Conservation (phyloP, 768 basidiomycete genomes). For the Lactifluus volemus region DNA sequence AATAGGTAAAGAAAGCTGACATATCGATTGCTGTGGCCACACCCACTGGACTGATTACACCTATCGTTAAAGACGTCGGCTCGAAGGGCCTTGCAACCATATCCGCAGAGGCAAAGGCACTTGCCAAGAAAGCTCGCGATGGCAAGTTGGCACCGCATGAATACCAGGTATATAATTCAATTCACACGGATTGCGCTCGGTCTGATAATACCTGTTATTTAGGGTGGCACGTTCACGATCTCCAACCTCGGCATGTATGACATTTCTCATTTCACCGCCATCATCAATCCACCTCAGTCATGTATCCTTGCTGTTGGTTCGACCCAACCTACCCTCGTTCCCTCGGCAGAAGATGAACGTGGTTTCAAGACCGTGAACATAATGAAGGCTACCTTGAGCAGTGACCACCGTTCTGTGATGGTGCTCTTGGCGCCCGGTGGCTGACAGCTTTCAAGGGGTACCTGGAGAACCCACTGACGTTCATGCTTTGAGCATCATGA, state of each 20-base stretch:
- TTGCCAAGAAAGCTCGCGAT: constrained; percentile 94
- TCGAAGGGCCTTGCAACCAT: constrained; percentile 89
- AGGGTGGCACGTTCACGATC: constrained; percentile 98
- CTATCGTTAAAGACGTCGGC: constrained; percentile 91
- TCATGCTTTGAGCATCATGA: constrained; percentile 65
- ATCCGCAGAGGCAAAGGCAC: constrained; percentile 82
- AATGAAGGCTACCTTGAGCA: constrained; percentile 95
- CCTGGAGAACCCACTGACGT: constrained; percentile 92
- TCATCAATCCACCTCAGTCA: constrained; percentile 97
- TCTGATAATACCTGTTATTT: constrained; percentile 1
- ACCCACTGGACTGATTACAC: constrained; percentile 91
- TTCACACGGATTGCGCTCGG: neutral
- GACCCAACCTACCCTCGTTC: constrained; percentile 77
- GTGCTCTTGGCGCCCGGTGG: constrained; percentile 92
- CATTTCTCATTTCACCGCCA: constrained; percentile 92
- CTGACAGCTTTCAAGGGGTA: constrained; percentile 90
- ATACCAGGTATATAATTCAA: constrained; percentile 63
- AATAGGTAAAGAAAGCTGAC: constrained; percentile 90
- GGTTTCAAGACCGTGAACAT: constrained; percentile 89
- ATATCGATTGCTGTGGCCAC: constrained; percentile 97
- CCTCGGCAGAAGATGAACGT: constrained; percentile 82
- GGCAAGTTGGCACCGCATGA: constrained; percentile 92
- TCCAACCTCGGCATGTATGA: constrained; percentile 99
- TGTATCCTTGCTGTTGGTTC: constrained; percentile 95
- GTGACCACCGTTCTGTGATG: constrained; percentile 93